Evolutionary conservation across 225 moss, liverwort and hornwort genomes (phyloP).

Genomic region (Anthoceros angustus): DNA sequence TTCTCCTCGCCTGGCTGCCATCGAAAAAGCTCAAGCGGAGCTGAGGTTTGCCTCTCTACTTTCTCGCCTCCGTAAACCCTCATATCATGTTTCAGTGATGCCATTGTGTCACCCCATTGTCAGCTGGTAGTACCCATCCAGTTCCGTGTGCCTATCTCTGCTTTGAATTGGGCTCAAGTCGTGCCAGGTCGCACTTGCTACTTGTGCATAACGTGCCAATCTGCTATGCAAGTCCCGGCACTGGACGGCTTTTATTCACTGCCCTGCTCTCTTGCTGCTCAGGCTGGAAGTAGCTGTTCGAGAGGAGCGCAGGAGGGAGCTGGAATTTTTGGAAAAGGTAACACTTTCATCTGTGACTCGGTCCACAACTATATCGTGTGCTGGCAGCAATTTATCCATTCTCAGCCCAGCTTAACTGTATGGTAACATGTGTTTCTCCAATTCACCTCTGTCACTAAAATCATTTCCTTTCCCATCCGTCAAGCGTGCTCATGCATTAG

Average conservation of each 20-base stretch:
- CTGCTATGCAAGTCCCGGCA: too few species aligned
- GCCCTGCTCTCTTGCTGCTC: conserved; percentile 26
- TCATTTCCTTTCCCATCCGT: too few species aligned
- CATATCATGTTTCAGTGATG: neutral
- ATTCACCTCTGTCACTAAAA: too few species aligned
- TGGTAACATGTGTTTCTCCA: too few species aligned
- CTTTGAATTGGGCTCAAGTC: too few species aligned
- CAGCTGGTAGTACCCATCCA: conserved; percentile 15
- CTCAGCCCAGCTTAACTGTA: too few species aligned
- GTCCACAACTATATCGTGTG: neutral
- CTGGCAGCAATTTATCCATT: neutral
- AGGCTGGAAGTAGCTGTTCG: conserved; percentile 67
- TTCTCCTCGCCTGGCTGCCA: conserved; percentile 55
- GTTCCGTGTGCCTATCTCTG: conserved; percentile 2
- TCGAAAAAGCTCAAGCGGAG: conserved; percentile 77
- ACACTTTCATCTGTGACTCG: neutral
- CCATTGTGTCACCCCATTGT: neutral
- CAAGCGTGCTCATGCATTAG: too few species aligned
- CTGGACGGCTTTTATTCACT: conserved; percentile 1
- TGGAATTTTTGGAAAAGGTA: conserved; percentile 95
- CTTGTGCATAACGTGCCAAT: too few species aligned
- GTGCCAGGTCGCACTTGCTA: too few species aligned
- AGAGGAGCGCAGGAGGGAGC: conserved; percentile 82
- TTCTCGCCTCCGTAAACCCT: conserved; percentile 8
- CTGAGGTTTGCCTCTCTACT: conserved; percentile 41